A percentile compares a stretch with the other conserved stretches of the same genome.
These are phyloP conservation scores for Atkinsonella texensis DNA, from an alignment of 2,329 filamentous ascomycete species.

Conservation along the genomic window DNA sequence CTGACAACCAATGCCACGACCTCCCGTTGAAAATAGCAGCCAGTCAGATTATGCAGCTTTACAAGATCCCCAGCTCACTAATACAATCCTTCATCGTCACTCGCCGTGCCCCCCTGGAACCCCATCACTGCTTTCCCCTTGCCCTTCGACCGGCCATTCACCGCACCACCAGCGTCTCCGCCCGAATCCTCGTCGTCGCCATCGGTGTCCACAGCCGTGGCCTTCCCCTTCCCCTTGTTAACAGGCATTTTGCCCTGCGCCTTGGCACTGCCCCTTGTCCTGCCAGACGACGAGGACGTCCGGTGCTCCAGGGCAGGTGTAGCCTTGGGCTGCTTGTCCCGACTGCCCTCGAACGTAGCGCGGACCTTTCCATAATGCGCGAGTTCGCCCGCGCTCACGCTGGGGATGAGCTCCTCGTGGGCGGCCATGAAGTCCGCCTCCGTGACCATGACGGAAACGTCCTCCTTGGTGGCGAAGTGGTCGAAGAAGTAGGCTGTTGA, in stretches of 20 bases:
- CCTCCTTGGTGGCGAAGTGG: conserved; percentile 70
- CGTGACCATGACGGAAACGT: conserved; percentile 76
- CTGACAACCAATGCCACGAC: not conserved
- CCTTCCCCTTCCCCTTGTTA: conserved; percentile 27
- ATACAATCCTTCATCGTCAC: conserved; percentile 46
- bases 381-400: conserved; percentile 84
- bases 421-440: conserved; percentile 81
- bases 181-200: conserved; percentile 22
- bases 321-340: conserved; percentile 17
- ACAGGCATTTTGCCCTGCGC: conserved; percentile 26
- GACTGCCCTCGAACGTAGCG: conserved; percentile 61
- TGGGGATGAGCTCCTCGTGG: conserved; percentile 77
- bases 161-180: conserved; percentile 17
- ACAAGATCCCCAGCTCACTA: conserved; percentile 15
- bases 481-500: conserved; percentile 94
- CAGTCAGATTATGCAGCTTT: too few relatives aligned
- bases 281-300: conserved; percentile 16
- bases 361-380: conserved; percentile 82
- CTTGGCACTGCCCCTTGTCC: conserved; percentile 8
- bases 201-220: conserved; percentile 16
- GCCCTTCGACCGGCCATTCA: conserved; percentile 30
- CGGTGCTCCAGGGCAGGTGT: not conserved
- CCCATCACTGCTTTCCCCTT: conserved; percentile 43
- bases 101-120: conserved; percentile 41
- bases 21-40: too few relatives aligned